phyloP scores from a whole-genome alignment of 768 basidiomycete species.

The Lactarius hatsudake region DNA sequence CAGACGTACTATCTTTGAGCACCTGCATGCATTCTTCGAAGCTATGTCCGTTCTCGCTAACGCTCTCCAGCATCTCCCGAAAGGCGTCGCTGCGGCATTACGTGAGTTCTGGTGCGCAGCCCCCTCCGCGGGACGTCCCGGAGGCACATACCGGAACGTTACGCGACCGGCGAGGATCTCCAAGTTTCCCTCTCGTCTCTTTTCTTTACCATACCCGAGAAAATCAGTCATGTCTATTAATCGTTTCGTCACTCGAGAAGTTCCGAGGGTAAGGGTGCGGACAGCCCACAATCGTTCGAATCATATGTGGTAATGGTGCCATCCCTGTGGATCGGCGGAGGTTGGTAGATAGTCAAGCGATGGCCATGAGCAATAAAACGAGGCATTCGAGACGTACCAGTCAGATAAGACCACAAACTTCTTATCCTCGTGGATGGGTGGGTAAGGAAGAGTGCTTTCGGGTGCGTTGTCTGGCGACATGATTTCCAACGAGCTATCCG shows the following conservation, averaged over 20 bases:
- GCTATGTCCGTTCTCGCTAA: conserved; percentile 67
- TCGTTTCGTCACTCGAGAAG: background rate
- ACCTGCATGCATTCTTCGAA: conserved; percentile 85
- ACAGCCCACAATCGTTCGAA: conserved; percentile 80
- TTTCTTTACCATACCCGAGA: conserved; percentile 77
- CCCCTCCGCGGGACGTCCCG: background rate
- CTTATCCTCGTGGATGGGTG: conserved; percentile 75
- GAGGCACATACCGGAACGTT: conserved; percentile 58
- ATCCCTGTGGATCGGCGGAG: conserved; percentile 54
- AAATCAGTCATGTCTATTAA: conserved; percentile 82
- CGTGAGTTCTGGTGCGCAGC: conserved; percentile 4
- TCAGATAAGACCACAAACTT: conserved; percentile 86
- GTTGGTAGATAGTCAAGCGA: background rate
- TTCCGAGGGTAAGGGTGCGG: background rate
- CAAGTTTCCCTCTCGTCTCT: conserved; percentile 70
- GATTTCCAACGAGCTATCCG: background rate
- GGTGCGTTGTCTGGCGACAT: conserved; percentile 36
- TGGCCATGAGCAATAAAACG: background rate
- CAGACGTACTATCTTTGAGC: conserved; percentile 62
- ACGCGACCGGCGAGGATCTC: conserved; percentile 62
- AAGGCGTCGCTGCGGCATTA: conserved; percentile 70
- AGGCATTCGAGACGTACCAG: conserved; percentile 57
- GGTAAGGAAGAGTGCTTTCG: conserved; percentile 74
- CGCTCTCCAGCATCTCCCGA: conserved; percentile 78
- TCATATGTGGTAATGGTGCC: conserved; percentile 92